phyloP scores from a whole-genome alignment of 192 early-diverging fungal species.

The Coemansia sp. region DNA sequence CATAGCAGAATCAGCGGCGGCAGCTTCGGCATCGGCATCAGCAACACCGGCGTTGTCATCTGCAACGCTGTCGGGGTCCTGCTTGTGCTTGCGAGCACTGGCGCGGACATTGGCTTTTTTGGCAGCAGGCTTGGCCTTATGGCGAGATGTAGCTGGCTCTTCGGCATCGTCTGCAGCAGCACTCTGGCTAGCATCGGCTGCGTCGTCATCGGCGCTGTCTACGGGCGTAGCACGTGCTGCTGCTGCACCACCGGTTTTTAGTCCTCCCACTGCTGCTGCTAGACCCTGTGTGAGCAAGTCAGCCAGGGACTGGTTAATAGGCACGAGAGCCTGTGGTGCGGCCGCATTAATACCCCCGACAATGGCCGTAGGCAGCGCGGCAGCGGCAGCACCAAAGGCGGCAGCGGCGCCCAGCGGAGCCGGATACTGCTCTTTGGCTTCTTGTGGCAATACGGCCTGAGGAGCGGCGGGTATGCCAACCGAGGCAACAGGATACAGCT shows the following conservation, averaged over 20 bases:
- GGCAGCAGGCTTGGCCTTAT: not conserved
- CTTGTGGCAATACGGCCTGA: not conserved
- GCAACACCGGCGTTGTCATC: not conserved
- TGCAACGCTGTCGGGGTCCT: not conserved
- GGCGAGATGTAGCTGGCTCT: not conserved
- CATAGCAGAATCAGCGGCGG: not conserved
- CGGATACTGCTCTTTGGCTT: not conserved
- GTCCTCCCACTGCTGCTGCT: not conserved
- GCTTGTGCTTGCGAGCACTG: constrained; percentile 4
- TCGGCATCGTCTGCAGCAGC: not conserved
- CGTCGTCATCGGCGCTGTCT: not conserved
- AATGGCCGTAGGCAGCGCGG: not conserved
- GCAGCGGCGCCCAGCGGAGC: not conserved
- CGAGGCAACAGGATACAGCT: constrained; percentile 25
- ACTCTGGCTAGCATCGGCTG: not conserved
- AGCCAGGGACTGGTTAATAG: constrained; percentile 1
- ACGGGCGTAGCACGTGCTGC: not conserved
- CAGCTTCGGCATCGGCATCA: not conserved
- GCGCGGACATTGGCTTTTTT: not conserved
- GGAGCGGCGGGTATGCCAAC: constrained; percentile 4
- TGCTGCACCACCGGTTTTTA: not conserved
- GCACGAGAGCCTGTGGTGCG: not conserved
- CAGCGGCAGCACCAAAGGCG: not conserved
- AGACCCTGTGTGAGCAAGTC: constrained; percentile 6
- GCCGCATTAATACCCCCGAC: not conserved